These are phyloP conservation scores for Xylariaceae sp. DNA, from an alignment of 2,329 filamentous ascomycete species.

Conservation along the genomic window DNA sequence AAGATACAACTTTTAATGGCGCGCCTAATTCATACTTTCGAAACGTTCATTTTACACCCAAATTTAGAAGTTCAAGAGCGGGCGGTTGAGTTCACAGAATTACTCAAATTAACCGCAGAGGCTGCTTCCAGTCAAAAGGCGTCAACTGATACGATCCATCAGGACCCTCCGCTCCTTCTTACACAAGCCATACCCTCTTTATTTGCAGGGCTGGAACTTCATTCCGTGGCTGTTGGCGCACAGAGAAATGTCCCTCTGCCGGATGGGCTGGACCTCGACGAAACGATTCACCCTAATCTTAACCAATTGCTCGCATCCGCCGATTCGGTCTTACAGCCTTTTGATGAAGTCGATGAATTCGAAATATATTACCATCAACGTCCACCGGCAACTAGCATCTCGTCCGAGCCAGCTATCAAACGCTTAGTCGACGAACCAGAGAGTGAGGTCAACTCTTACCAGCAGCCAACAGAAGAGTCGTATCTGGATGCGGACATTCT, in stretches of 20 bases:
- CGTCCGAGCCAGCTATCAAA: constrained; percentile 54
- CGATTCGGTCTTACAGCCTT: constrained; percentile 45
- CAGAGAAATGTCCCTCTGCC: constrained; percentile 84
- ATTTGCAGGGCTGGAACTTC: constrained; percentile 82
- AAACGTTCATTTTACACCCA: constrained; percentile 75
- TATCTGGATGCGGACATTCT: constrained; percentile 71
- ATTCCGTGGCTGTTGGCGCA: constrained; percentile 79
- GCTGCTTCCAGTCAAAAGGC: constrained; percentile 65
- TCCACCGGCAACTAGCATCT: constrained; percentile 47
- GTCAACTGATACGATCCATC: constrained; percentile 47
- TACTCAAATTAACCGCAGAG: constrained; percentile 82
- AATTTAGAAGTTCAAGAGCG: constrained; percentile 93
- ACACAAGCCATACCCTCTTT: constrained; percentile 87
- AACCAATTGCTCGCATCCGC: constrained; percentile 60
- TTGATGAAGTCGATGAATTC: constrained; percentile 62
- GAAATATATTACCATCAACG: constrained; percentile 61
- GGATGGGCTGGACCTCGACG: constrained; percentile 70
- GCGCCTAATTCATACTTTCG: constrained; percentile 75
- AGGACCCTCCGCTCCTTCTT: constrained; percentile 76
- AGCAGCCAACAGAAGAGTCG: constrained; percentile 58
- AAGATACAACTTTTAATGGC: constrained; percentile 74
- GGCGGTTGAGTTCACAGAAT: constrained; percentile 85
- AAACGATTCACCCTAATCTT: constrained; percentile 75
- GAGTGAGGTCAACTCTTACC: constrained; percentile 51
- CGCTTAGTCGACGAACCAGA: constrained; percentile 45